Conservation (phyloP, 495 filamentous ascomycete genomes). For the Xylaria longipes region DNA sequence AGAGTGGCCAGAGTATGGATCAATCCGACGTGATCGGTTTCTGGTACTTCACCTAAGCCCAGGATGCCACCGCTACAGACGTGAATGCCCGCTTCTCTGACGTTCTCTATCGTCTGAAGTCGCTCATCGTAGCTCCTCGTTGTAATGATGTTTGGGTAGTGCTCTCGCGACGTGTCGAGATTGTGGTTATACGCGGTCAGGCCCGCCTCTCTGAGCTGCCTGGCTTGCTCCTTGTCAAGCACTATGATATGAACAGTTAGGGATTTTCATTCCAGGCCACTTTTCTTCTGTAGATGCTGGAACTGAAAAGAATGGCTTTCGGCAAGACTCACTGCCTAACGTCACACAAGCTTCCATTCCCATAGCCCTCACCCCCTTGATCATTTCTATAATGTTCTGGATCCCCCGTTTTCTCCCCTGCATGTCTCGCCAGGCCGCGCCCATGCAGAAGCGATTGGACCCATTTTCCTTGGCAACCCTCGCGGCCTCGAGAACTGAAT, state of each 20-base stretch:
- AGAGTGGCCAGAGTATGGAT: slow-evolving; percentile 78
- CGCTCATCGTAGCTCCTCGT: slow-evolving; percentile 85
- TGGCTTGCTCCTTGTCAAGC: slow-evolving; percentile 78
- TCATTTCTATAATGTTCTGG: slow-evolving; percentile 81
- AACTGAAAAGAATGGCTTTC: not conserved
- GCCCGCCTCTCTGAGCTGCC: slow-evolving; percentile 79
- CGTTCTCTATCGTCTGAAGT: slow-evolving; percentile 72
- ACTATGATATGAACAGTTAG: slow-evolving; percentile 40
- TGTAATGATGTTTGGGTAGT: slow-evolving; percentile 81
- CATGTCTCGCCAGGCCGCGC: slow-evolving; percentile 91
- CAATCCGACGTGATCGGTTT: slow-evolving; percentile 74
- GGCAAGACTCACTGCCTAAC: slow-evolving; percentile 60
- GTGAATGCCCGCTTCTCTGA: slow-evolving; percentile 81
- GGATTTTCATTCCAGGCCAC: not conserved
- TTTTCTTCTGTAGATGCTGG: not conserved
- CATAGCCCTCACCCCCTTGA: slow-evolving; percentile 75
- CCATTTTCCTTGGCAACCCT: slow-evolving; percentile 78
- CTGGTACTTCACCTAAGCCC: slow-evolving; percentile 74
- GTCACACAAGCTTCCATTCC: slow-evolving; percentile 90
- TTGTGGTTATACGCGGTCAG: slow-evolving; percentile 92
- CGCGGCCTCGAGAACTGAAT: slow-evolving; percentile 77
- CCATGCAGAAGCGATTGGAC: slow-evolving; percentile 89
- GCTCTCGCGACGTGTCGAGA: slow-evolving; percentile 83
- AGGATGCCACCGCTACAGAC: slow-evolving; percentile 87
- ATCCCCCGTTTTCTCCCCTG: slow-evolving; percentile 80